A percentile compares a stretch with the other conserved stretches of the same genome.
These are phyloP conservation scores for Poronia punctata DNA, from an alignment of 495 filamentous ascomycete species.

Conservation along the genomic window DNA sequence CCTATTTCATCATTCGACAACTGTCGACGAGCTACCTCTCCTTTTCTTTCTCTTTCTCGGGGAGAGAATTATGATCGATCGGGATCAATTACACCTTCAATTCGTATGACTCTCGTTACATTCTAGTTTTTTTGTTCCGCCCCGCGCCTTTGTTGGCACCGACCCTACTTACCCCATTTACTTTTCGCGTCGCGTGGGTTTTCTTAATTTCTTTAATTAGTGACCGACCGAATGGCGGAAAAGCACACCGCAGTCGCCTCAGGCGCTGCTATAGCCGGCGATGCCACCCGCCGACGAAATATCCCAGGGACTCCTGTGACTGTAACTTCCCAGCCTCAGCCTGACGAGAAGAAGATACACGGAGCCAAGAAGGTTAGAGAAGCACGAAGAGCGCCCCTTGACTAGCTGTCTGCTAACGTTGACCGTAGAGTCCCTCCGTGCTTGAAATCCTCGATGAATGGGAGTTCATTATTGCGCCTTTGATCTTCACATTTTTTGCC, in stretches of 20 bases:
- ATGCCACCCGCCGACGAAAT: conserved; percentile 71
- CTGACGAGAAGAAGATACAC: conserved; percentile 59
- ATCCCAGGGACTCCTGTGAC: conserved; percentile 43
- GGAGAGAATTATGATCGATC: conserved; percentile 3
- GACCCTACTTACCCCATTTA: not conserved
- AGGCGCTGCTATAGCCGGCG: conserved; percentile 53
- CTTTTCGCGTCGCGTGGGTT: not conserved
- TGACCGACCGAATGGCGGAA: conserved; percentile 36
- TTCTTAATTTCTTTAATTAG: conserved; percentile 1
- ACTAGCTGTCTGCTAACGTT: conserved; percentile 5
- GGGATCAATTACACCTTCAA: conserved; percentile 1
- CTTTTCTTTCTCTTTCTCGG: not conserved
- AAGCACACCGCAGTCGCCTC: conserved; percentile 52
- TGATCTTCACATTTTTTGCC: conserved; percentile 79
- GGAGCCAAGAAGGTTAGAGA: conserved; percentile 49
- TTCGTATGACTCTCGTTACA: conserved; percentile 18
- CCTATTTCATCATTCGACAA: conserved; percentile 9
- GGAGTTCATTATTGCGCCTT: conserved; percentile 81
- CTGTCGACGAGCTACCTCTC: not conserved
- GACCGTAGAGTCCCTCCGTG: conserved; percentile 39
- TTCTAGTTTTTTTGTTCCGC: conserved; percentile 9
- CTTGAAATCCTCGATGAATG: conserved; percentile 64
- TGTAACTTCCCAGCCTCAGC: conserved; percentile 31
- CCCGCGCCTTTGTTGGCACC: conserved; percentile 5
- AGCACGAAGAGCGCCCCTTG: not conserved